phyloP scores from a whole-genome alignment of 805 yeast genomes.

The Ascoidea rubescens region DNA sequence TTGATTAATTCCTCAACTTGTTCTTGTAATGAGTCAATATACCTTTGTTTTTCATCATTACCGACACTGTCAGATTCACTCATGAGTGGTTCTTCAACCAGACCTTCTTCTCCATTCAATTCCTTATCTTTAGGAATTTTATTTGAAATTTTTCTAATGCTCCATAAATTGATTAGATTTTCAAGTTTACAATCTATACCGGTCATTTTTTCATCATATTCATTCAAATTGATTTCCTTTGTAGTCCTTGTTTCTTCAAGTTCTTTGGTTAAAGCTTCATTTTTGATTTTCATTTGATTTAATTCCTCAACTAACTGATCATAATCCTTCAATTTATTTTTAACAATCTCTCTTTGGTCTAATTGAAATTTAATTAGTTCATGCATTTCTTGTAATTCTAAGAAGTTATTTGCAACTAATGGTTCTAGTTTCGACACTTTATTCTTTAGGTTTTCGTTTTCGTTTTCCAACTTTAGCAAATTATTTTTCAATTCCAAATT shows the following conservation, averaged over 20 bases:
- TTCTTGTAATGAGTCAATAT: conserved; percentile 30
- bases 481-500: conserved; percentile 29
- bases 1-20: conserved; percentile 42
- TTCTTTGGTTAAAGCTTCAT: conserved; percentile 30
- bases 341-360: conserved; percentile 26
- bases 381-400: conserved; percentile 39
- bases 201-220: background rate
- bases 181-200: background rate
- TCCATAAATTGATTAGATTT: conserved; percentile 1
- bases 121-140: background rate
- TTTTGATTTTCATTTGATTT: conserved; percentile 31
- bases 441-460: conserved; percentile 27
- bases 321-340: conserved; percentile 27
- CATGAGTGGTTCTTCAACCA: no score
- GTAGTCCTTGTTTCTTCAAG: conserved; percentile 15
- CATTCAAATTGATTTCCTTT: background rate
- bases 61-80: background rate
- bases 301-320: conserved; percentile 30
- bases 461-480: conserved; percentile 29
- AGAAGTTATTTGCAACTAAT: conserved; percentile 35
- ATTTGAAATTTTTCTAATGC: conserved; percentile 5
- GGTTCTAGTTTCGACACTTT: conserved; percentile 35
- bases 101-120: background rate
- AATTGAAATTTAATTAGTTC: conserved; percentile 40
- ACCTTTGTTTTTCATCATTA: conserved; percentile 13